Conservation (phyloP, 108 stramenopile genomes). For the Bacterosira constricta region DNA sequence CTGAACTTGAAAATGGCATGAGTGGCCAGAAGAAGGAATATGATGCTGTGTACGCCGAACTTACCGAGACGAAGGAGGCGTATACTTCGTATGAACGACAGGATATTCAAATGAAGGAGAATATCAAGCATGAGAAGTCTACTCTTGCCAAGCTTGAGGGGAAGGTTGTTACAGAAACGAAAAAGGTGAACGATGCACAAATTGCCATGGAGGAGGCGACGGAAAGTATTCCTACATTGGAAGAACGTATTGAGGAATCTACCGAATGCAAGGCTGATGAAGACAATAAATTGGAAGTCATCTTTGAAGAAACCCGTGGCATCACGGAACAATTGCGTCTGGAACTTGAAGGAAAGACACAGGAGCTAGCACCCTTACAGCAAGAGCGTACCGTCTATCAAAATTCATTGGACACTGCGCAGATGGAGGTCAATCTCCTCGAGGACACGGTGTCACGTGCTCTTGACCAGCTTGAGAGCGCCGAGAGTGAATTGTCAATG, state of each 20-base stretch:
- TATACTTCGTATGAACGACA: conserved; percentile 87
- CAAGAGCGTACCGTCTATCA: conserved; percentile 82
- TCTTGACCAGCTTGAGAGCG: conserved; percentile 69
- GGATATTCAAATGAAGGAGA: conserved; percentile 94
- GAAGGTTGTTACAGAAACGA: conserved; percentile 65
- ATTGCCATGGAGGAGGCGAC: conserved; percentile 59
- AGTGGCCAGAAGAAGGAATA: conserved; percentile 65
- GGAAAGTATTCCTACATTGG: conserved; percentile 70
- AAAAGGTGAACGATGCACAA: conserved; percentile 60
- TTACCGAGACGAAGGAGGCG: conserved; percentile 83
- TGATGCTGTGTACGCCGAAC: conserved; percentile 57
- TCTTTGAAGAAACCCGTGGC: conserved; percentile 77
- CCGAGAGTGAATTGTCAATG: conserved; percentile 76
- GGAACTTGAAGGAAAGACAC: conserved; percentile 87
- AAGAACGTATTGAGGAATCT: conserved; percentile 57
- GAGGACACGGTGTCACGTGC: conserved; percentile 76
- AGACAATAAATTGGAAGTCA: conserved; percentile 75
- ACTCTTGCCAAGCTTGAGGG: conserved; percentile 78
- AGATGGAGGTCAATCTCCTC: conserved; percentile 83
- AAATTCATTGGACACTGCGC: conserved; percentile 78
- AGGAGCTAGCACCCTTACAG: conserved; percentile 81
- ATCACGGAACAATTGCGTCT: conserved; percentile 83
- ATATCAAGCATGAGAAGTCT: conserved; percentile 85
- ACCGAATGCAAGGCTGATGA: conserved; percentile 55
- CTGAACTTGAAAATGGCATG: conserved; percentile 69